Conservation (phyloP, 2,329 filamentous ascomycete species). For the Thielaviopsis populi region DNA sequence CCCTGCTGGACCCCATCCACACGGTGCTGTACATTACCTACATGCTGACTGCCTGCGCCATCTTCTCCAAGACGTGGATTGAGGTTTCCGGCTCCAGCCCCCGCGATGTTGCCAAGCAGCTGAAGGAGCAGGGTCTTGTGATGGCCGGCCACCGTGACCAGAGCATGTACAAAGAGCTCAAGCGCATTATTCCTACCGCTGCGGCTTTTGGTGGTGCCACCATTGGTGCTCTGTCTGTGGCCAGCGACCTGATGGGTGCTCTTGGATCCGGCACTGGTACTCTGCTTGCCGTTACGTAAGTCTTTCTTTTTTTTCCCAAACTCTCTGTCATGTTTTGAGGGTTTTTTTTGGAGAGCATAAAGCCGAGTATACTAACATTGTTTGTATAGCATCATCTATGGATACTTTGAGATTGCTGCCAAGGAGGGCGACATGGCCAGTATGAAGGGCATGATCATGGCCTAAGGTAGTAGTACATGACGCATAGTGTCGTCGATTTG, state of each 20-base stretch:
- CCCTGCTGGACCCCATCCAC: conserved; percentile 91
- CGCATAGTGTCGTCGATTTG: conserved; percentile 1
- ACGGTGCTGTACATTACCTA: conserved; percentile 90
- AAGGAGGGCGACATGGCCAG: conserved; percentile 93
- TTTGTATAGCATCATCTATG: conserved; percentile 78
- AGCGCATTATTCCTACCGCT: conserved; percentile 96
- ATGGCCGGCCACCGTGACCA: conserved; percentile 99
- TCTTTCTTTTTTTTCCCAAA: conserved; percentile 22
- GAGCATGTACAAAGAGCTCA: conserved; percentile 99
- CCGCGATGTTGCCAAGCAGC: conserved; percentile 95
- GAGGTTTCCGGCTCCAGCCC: conserved; percentile 97
- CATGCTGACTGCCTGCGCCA: conserved; percentile 93
- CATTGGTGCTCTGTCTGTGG: conserved; percentile 93
- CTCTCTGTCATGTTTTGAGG: background rate
- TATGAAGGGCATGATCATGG: conserved; percentile 60
- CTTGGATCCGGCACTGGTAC: conserved; percentile 96
- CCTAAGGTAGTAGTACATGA: conserved; percentile 28
- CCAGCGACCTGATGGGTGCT: conserved; percentile 88
- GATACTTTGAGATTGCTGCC: conserved; percentile 97
- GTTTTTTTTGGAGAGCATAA: background rate
- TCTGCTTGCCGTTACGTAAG: conserved; percentile 93
- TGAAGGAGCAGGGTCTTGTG: conserved; percentile 98
- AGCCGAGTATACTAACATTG: conserved; percentile 23
- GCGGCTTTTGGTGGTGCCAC: conserved; percentile 97
- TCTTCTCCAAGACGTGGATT: conserved; percentile 99